A percentile compares a stretch with the other conserved stretches of the same genome.
Conservation (phyloP, 495 filamentous ascomycete species). For the Aeminium ludgeri region DNA sequence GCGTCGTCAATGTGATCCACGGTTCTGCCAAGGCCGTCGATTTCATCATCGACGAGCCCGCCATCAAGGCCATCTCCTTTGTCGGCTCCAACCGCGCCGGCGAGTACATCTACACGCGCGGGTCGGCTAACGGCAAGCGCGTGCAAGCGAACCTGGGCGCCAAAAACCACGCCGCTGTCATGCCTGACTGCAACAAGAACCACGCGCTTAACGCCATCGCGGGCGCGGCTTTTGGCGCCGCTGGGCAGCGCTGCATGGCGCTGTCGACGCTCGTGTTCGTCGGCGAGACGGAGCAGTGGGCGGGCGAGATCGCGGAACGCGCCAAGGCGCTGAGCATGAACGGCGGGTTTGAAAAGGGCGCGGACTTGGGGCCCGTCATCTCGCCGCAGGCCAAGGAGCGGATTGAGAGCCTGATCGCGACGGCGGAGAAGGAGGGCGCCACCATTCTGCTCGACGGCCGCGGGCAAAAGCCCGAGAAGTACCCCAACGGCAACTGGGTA, state of each 20-base stretch:
- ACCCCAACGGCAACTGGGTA: slow-evolving; percentile 93
- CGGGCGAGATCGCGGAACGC: slow-evolving; percentile 76
- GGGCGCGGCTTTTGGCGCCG: slow-evolving; percentile 90
- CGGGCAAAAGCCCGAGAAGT: slow-evolving; percentile 73
- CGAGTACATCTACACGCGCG: slow-evolving; percentile 88
- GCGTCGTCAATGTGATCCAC: slow-evolving; percentile 90
- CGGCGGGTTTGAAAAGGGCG: slow-evolving; percentile 84
- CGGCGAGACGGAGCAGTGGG: slow-evolving; percentile 84
- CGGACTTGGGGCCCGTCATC: slow-evolving; percentile 94
- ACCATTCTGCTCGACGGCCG: slow-evolving; percentile 89
- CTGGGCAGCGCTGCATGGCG: slow-evolving; percentile 96
- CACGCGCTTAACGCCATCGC: slow-evolving; percentile 87
- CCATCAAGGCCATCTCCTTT: slow-evolving; percentile 96
- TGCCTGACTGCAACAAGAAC: slow-evolving; percentile 97
- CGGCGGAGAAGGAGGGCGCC: slow-evolving; percentile 81
- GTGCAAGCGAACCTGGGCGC: slow-evolving; percentile 98
- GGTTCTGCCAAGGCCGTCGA: slow-evolving; percentile 82
- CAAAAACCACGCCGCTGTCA: slow-evolving; percentile 93
- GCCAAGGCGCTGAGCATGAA: slow-evolving; percentile 82
- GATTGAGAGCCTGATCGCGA: slow-evolving; percentile 77
- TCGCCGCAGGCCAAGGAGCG: slow-evolving; percentile 78
- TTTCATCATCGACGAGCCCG: slow-evolving; percentile 91
- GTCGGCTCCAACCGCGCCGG: slow-evolving; percentile 93
- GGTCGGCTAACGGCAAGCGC: slow-evolving; percentile 75
- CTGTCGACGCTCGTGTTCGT: slow-evolving; percentile 88